phyloP scores from a whole-genome alignment of 805 yeast genomes.

The Ogataea trehaloabstinens region DNA sequence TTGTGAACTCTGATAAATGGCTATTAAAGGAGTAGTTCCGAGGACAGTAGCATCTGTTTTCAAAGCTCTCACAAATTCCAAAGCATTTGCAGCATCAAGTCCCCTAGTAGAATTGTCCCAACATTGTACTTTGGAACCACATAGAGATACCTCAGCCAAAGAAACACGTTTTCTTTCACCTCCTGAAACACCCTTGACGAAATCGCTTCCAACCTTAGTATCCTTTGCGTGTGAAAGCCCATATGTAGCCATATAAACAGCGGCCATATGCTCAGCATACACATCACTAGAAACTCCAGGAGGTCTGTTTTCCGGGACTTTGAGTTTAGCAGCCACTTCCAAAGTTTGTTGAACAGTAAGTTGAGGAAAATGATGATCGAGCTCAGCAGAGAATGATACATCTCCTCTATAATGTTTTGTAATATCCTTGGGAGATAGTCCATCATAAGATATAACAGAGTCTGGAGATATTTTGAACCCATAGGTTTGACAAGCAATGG shows the following conservation, averaged over 20 bases:
- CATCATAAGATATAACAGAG: slow-evolving; percentile 50
- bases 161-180: slow-evolving; percentile 66
- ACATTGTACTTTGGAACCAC: slow-evolving; percentile 42
- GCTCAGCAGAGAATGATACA: slow-evolving; percentile 65
- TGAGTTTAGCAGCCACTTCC: slow-evolving; percentile 55
- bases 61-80: slow-evolving; percentile 56
- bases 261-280: slow-evolving; percentile 41
- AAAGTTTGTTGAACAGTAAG: slow-evolving; percentile 64
- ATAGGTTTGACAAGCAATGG: slow-evolving; percentile 55
- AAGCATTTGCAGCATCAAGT: slow-evolving; percentile 65
- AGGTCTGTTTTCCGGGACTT: slow-evolving; percentile 51
- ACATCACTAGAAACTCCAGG: slow-evolving; percentile 1
- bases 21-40: slow-evolving; percentile 48
- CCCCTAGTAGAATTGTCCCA: slow-evolving; percentile 73
- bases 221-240: slow-evolving; percentile 45
- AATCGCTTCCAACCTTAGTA: slow-evolving; percentile 61
- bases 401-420: slow-evolving; percentile 57
- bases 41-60: slow-evolving; percentile 47
- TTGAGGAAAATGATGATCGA: slow-evolving; percentile 65
- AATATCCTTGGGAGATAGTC: slow-evolving; percentile 50
- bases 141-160: slow-evolving; percentile 50
- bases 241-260: slow-evolving; percentile 35
- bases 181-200: slow-evolving; percentile 61
- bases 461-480: slow-evolving; percentile 51
- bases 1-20: slow-evolving; percentile 44